Evolutionary conservation across 2,329 filamentous ascomycete species (phyloP).

Genomic region (Talaromyces piceae): DNA sequence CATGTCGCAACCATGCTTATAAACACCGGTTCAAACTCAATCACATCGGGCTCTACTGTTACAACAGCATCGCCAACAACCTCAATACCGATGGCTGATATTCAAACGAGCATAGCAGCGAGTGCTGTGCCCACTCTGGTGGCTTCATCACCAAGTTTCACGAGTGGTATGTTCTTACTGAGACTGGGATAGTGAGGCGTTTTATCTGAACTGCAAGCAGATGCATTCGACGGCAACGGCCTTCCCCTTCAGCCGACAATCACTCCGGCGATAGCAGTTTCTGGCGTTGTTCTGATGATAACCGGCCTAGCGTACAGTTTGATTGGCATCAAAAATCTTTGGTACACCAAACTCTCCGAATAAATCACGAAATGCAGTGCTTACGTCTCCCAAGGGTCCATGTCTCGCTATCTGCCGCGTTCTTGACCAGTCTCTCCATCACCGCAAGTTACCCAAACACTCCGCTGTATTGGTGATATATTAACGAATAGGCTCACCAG

Average conservation of each 20-base stretch:
- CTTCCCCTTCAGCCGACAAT: conserved; percentile 68
- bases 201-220: conserved; percentile 8
- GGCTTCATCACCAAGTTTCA: neutral
- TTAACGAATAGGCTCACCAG: conserved; percentile 19
- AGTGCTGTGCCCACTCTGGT: conserved; percentile 7
- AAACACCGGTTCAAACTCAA: neutral
- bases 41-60: neutral
- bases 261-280: conserved; percentile 74
- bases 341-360: conserved; percentile 29
- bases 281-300: conserved; percentile 66
- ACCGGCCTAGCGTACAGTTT: conserved; percentile 65
- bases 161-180: conserved; percentile 1
- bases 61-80: neutral
- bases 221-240: conserved; percentile 19
- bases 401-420: conserved; percentile 71
- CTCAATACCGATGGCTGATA: conserved; percentile 9
- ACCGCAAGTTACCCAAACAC: conserved; percentile 39
- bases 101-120: conserved; percentile 7
- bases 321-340: conserved; percentile 74
- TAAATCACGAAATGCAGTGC: neutral
- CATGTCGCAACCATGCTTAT: conserved; percentile 1
- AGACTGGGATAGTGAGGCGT: neutral
- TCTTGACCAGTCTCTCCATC: conserved; percentile 64
- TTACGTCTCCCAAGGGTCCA: conserved; percentile 46
- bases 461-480: neutral